Evolutionary conservation across 208 protist species (phyloP).

Genomic region (Spongospora subterranea): DNA sequence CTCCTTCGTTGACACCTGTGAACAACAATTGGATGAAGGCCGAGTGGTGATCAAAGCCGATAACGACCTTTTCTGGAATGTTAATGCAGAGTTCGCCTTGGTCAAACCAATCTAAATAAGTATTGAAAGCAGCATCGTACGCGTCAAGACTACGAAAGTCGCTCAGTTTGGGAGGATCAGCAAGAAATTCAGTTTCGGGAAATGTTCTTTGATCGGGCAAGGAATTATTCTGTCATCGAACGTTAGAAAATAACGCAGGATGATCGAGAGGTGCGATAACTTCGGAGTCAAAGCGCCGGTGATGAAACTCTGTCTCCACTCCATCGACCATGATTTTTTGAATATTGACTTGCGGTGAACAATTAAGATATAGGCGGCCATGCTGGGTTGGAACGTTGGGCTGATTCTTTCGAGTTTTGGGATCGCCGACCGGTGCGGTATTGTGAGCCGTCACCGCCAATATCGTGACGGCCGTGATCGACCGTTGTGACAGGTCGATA

Average conservation of each 20-base stretch:
- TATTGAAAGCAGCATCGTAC: background rate
- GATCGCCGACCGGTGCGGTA: background rate
- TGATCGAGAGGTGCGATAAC: background rate
- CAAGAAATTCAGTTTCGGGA: constrained; percentile 31
- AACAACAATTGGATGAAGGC: no score
- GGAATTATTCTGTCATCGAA: background rate
- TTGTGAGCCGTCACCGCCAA: constrained; percentile 5
- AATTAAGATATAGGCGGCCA: constrained; percentile 15
- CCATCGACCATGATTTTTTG: background rate
- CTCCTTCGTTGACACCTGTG: no score
- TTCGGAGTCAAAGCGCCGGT: background rate
- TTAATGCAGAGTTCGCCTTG: constrained; percentile 41
- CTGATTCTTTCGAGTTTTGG: constrained; percentile 18
- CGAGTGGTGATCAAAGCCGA: no score
- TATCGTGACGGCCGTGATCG: background rate
- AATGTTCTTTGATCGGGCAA: background rate
- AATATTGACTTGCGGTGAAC: background rate
- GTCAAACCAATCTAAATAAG: constrained; percentile 41
- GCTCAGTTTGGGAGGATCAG: background rate
- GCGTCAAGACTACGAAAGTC: constrained; percentile 27
- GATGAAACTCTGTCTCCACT: background rate
- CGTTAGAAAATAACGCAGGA: background rate
- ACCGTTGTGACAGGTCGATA: background rate
- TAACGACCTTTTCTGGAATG: constrained; percentile 6
- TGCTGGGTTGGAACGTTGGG: constrained; percentile 11